Evolutionary conservation across 1,284 basidiomycete species (phyloP).

Genomic region (Singerocomus inundabilis): DNA sequence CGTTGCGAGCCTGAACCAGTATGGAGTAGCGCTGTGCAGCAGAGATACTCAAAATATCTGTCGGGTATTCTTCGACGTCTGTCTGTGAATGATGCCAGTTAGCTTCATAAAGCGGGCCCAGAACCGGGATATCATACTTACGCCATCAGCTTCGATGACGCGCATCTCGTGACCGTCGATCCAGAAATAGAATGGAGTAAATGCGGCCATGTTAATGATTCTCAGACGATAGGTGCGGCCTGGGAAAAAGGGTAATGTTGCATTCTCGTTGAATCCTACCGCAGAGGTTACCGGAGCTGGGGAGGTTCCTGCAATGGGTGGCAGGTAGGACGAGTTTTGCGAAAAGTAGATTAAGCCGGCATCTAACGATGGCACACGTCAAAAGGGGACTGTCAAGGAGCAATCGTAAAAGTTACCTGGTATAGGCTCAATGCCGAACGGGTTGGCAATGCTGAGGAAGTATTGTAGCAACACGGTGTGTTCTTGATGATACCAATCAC

Average conservation of each 20-base stretch:
- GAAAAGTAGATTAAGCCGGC: slow-evolving; percentile 84
- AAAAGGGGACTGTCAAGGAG: not conserved
- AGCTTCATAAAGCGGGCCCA: not conserved
- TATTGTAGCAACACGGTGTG: slow-evolving; percentile 61
- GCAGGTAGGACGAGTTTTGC: slow-evolving; percentile 70
- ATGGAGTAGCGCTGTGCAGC: slow-evolving; percentile 95
- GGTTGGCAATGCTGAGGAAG: slow-evolving; percentile 78
- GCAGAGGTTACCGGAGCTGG: slow-evolving; percentile 50
- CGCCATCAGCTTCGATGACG: slow-evolving; percentile 88
- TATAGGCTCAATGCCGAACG: slow-evolving; percentile 84
- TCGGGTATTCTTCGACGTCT: slow-evolving; percentile 71
- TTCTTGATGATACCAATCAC: slow-evolving; percentile 85
- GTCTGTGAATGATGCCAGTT: slow-evolving; percentile 44
- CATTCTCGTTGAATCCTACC: slow-evolving; percentile 84
- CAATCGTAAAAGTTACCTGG: slow-evolving; percentile 50
- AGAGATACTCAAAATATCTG: slow-evolving; percentile 70
- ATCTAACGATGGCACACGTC: slow-evolving; percentile 43
- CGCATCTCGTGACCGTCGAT: slow-evolving; percentile 92
- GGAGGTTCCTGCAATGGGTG: slow-evolving; percentile 50
- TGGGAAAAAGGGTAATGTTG: slow-evolving; percentile 78
- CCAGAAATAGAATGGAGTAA: slow-evolving; percentile 80
- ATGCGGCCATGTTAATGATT: slow-evolving; percentile 77
- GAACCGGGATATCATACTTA: slow-evolving; percentile 35
- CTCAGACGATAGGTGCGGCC: slow-evolving; percentile 78
- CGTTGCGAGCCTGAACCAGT: slow-evolving; percentile 86